Conservation (phyloP, 495 filamentous ascomycete species). For the Hapsidospora chrysogenum region DNA sequence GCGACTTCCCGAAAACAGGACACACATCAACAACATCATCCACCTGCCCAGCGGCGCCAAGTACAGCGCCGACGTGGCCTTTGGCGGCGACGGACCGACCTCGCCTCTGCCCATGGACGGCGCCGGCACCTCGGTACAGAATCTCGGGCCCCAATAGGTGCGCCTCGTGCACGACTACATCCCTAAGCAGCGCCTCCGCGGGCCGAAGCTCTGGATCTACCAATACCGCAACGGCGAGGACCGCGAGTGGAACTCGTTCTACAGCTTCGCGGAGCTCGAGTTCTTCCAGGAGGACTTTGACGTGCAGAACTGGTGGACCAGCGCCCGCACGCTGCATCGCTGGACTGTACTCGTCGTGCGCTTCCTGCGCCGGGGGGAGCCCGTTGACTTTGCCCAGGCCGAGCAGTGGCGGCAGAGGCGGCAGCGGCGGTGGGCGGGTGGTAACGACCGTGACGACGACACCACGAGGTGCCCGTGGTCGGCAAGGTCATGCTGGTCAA, state of each 20-base stretch:
- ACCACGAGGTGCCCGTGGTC: constrained; percentile 25
- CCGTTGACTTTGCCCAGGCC: background rate
- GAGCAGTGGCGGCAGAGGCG: too few species aligned
- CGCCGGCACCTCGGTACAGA: constrained; percentile 17
- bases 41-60: constrained; percentile 24
- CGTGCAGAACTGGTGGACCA: constrained; percentile 37
- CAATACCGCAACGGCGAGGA: constrained; percentile 40
- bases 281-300: constrained; percentile 45
- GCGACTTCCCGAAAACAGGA: constrained; percentile 12
- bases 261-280: constrained; percentile 44
- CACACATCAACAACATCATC: constrained; percentile 49
- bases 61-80: constrained; percentile 45
- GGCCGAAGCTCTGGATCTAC: constrained; percentile 43
- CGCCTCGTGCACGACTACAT: constrained; percentile 31
- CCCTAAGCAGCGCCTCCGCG: constrained; percentile 21
- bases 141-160: constrained; percentile 32
- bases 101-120: constrained; percentile 33
- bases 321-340: constrained; percentile 29
- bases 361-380: constrained; percentile 29
- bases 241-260: constrained; percentile 38
- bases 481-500: constrained; percentile 45
- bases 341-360: constrained; percentile 33
- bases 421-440: too few species aligned
- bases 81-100: constrained; percentile 44
- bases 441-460: too few species aligned